These are phyloP conservation scores for Ammopiptanthus mongolicus DNA, from an alignment of 306 rosid species.

Conservation along the genomic window DNA sequence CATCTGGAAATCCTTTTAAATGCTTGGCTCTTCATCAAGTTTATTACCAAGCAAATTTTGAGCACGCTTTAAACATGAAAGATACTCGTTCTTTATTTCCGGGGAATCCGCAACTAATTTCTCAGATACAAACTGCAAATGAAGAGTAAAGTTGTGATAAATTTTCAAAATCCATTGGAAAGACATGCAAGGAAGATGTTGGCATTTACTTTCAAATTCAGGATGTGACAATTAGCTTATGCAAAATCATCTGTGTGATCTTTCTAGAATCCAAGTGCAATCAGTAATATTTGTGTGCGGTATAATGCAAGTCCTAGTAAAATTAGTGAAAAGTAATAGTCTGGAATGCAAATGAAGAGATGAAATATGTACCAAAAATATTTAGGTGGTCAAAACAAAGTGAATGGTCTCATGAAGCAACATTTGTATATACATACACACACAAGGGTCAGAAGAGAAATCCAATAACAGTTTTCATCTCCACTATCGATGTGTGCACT, in stretches of 20 bases:
- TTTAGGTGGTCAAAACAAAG: neutral
- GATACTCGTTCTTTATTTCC: slow-evolving; percentile 61
- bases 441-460: neutral
- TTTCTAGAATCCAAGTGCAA: neutral
- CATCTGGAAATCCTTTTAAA: slow-evolving; percentile 17
- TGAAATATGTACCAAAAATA: neutral
- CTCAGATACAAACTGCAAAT: slow-evolving; percentile 52
- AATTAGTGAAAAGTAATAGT: neutral
- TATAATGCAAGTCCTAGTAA: neutral
- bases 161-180: neutral
- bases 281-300: neutral
- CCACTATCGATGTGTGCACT: neutral
- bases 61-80: slow-evolving; percentile 64
- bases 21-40: slow-evolving; percentile 16
- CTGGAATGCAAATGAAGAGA: neutral
- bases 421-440: neutral
- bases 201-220: neutral
- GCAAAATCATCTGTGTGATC: neutral
- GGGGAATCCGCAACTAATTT: slow-evolving; percentile 41
- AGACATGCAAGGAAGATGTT: neutral
- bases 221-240: neutral
- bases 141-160: neutral
- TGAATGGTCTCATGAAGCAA: neutral
- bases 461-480: neutral
- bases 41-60: slow-evolving; percentile 35